Percentiles rank a stretch among this genome's conserved stretches.
phyloP scores from a whole-genome alignment of 2,329 filamentous ascomycete species.

The Penicillium psychrosexuale region DNA sequence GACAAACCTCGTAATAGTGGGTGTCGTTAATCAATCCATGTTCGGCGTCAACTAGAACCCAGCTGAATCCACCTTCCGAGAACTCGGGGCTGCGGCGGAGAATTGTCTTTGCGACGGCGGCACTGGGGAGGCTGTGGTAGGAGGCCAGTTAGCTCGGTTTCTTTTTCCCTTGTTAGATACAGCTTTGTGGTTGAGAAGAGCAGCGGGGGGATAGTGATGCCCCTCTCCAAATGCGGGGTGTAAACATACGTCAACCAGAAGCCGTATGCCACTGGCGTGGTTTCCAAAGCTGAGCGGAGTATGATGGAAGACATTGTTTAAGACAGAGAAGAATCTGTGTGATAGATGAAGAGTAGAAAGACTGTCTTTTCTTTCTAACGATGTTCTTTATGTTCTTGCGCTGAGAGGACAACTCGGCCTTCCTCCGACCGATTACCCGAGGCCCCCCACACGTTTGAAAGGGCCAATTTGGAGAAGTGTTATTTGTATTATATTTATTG shows the following conservation, averaged over 20 bases:
- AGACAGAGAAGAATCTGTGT: neutral
- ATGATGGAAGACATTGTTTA: constrained; percentile 1
- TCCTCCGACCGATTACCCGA: constrained; percentile 13
- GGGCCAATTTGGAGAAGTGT: neutral
- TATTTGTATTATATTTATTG: neutral
- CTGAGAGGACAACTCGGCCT: constrained; percentile 4
- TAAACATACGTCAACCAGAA: constrained; percentile 37
- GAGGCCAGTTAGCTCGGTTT: neutral
- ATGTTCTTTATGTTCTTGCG: neutral
- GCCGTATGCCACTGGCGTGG: constrained; percentile 23
- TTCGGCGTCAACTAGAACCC: constrained; percentile 42
- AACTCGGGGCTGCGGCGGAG: constrained; percentile 27
- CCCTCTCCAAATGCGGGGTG: neutral
- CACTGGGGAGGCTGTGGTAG: constrained; percentile 27
- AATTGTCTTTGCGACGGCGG: constrained; percentile 33
- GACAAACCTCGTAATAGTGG: constrained; percentile 37
- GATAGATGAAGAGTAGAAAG: neutral
- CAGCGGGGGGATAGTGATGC: neutral
- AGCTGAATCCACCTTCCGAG: constrained; percentile 27
- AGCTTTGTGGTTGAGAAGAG: neutral
- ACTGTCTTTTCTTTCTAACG: neutral
- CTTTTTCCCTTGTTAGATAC: neutral
- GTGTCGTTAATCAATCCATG: constrained; percentile 40
- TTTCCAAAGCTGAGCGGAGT: constrained; percentile 16
- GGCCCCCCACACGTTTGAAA: neutral